These are phyloP conservation scores for Zygotorulaspora danielsina DNA, from an alignment of 805 yeast genomes.

Conservation along the genomic window DNA sequence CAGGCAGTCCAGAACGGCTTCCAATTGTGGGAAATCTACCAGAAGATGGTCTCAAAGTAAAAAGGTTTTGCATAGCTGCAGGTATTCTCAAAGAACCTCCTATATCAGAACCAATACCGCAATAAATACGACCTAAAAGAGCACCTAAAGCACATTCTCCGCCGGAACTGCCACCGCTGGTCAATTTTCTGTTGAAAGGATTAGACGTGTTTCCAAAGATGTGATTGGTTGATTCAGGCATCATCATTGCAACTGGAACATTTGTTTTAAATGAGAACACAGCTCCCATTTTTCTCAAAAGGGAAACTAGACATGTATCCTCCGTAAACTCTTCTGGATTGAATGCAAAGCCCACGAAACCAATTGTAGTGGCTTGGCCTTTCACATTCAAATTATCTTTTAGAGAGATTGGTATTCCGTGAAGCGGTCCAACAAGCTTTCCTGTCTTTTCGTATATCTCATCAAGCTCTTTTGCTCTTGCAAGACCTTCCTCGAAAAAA, in stretches of 20 bases:
- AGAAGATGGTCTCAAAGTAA: constrained; percentile 58
- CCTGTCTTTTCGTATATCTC: constrained; percentile 46
- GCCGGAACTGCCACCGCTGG: constrained; percentile 67
- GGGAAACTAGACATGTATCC: constrained; percentile 44
- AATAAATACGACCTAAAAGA: constrained; percentile 49
- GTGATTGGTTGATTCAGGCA: constrained; percentile 56
- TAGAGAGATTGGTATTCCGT: constrained; percentile 63
- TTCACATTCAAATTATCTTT: constrained; percentile 59
- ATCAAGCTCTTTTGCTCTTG: constrained; percentile 54
- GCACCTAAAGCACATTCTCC: constrained; percentile 65
- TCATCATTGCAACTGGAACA: constrained; percentile 68
- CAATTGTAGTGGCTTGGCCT: constrained; percentile 54
- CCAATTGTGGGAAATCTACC: constrained; percentile 43
- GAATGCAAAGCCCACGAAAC: constrained; percentile 48
- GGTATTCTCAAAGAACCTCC: constrained; percentile 70
- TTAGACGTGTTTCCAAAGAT: constrained; percentile 56
- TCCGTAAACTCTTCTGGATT: constrained; percentile 41
- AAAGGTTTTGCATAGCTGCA: constrained; percentile 57
- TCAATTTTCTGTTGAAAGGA: constrained; percentile 50
- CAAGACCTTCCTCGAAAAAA: constrained; percentile 57
- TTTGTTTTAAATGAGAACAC: constrained; percentile 61
- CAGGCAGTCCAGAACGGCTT: constrained; percentile 52
- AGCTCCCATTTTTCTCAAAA: constrained; percentile 51
- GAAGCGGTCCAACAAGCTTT: constrained; percentile 59
- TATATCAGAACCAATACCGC: constrained; percentile 66